These are phyloP conservation scores for Fomitopsis pinicola DNA, from an alignment of 1,284 basidiomycete species.

Conservation along the genomic window DNA sequence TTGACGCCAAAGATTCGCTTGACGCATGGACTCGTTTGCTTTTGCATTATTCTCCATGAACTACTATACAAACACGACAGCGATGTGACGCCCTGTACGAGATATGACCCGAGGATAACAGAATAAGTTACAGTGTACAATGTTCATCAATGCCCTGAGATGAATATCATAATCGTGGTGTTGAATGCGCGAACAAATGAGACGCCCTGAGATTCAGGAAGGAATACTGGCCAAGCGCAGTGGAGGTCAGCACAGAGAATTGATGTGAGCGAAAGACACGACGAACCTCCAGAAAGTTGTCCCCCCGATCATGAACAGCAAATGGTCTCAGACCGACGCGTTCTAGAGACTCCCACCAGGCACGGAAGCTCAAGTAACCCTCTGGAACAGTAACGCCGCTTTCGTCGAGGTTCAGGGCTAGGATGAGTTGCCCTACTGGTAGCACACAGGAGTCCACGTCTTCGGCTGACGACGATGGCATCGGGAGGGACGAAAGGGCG, in stretches of 20 bases:
- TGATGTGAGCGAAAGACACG: background rate
- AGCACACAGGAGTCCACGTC: constrained; percentile 9
- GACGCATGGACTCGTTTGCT: too few species aligned
- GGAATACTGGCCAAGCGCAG: constrained; percentile 28
- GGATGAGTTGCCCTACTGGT: constrained; percentile 34
- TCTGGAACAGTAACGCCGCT: constrained; percentile 9
- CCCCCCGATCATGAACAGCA: constrained; percentile 22
- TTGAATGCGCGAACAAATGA: background rate
- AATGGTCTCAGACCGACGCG: constrained; percentile 21
- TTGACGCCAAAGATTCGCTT: too few species aligned
- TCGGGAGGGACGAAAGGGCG: background rate
- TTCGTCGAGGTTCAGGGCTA: constrained; percentile 32
- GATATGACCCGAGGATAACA: background rate
- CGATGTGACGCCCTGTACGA: background rate
- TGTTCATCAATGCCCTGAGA: background rate
- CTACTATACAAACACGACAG: background rate
- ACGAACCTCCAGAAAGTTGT: constrained; percentile 32
- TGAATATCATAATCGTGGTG: background rate
- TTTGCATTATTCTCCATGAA: background rate
- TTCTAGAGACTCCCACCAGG: constrained; percentile 24
- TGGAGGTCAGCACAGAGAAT: background rate
- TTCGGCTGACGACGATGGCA: background rate
- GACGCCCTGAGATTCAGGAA: constrained; percentile 35
- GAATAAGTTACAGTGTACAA: background rate
- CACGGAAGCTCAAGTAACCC: constrained; percentile 30